phyloP scores from a whole-genome alignment of 169 alveolate species.

The Perkinsus marinus region DNA sequence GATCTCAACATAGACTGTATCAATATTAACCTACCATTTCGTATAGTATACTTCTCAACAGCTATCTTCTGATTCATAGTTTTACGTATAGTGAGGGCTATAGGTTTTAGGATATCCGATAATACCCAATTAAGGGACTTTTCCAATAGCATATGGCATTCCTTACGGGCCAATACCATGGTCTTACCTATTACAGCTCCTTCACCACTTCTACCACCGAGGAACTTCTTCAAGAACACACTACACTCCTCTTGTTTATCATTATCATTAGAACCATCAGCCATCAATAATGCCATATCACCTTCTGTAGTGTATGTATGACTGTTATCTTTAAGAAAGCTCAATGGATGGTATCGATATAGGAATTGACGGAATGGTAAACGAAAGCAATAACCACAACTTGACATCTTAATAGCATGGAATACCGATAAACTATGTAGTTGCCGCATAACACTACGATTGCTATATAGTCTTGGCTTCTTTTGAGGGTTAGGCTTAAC shows the following conservation, averaged over 20 bases:
- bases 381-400: neutral
- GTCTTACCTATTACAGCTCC: neutral
- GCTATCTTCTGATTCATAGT: neutral
- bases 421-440: conserved; percentile 19
- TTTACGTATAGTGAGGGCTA: neutral
- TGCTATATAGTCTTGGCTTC: conserved; percentile 20
- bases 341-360: neutral
- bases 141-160: neutral
- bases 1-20: neutral
- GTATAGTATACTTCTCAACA: neutral
- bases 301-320: neutral
- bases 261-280: too few relatives aligned
- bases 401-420: conserved; percentile 8
- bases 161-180: neutral
- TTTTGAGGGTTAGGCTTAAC: conserved; percentile 25
- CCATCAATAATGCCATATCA: neutral
- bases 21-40: neutral
- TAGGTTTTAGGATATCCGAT: neutral
- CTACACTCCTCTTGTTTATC: neutral
- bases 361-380: neutral
- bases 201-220: neutral
- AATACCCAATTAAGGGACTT: neutral
- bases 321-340: neutral
- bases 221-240: neutral
- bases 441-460: conserved; percentile 20